Conservation (phyloP, 2,329 filamentous ascomycete genomes). For the Amauroascus niger region DNA sequence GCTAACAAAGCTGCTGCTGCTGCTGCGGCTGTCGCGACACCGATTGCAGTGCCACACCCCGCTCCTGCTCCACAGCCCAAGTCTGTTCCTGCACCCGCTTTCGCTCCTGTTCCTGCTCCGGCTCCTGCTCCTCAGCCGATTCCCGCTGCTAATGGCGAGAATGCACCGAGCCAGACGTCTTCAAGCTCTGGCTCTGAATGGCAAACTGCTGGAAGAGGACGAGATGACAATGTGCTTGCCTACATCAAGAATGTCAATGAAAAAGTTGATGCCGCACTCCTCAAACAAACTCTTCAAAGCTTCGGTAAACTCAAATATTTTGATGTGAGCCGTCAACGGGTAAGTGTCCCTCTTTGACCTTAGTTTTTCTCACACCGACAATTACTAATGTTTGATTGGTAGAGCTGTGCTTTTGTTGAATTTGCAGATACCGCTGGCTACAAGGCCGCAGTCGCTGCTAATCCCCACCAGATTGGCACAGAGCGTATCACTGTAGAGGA, state of each 20-base stretch:
- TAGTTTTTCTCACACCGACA: not conserved
- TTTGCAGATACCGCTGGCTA: slow-evolving; percentile 74
- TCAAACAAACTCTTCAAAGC: slow-evolving; percentile 60
- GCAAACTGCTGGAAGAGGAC: slow-evolving; percentile 71
- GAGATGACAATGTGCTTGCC: slow-evolving; percentile 68
- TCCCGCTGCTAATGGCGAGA: slow-evolving; percentile 41
- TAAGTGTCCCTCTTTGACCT: slow-evolving; percentile 35
- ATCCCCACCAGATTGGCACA: slow-evolving; percentile 74
- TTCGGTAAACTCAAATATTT: slow-evolving; percentile 58
- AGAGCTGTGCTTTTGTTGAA: slow-evolving; percentile 97
- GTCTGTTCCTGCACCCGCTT: slow-evolving; percentile 25
- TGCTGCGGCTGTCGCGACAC: slow-evolving; percentile 26
- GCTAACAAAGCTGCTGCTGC: slow-evolving; percentile 32
- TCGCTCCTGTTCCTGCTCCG: too few species aligned
- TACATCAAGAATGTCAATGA: slow-evolving; percentile 96
- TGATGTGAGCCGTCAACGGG: slow-evolving; percentile 63
- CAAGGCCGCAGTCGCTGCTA: slow-evolving; percentile 69
- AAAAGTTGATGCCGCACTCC: slow-evolving; percentile 64
- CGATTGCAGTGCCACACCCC: slow-evolving; percentile 24
- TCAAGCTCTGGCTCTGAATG: slow-evolving; percentile 60
- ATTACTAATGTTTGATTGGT: slow-evolving; percentile 17
- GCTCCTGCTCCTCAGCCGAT: slow-evolving; percentile 29
- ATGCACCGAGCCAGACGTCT: slow-evolving; percentile 68
- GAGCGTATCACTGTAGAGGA: slow-evolving; percentile 82
- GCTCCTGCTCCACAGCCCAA: slow-evolving; percentile 28